These are phyloP conservation scores for Mytilinidion resinicola DNA, from an alignment of 495 filamentous ascomycete genomes.

Conservation along the genomic window DNA sequence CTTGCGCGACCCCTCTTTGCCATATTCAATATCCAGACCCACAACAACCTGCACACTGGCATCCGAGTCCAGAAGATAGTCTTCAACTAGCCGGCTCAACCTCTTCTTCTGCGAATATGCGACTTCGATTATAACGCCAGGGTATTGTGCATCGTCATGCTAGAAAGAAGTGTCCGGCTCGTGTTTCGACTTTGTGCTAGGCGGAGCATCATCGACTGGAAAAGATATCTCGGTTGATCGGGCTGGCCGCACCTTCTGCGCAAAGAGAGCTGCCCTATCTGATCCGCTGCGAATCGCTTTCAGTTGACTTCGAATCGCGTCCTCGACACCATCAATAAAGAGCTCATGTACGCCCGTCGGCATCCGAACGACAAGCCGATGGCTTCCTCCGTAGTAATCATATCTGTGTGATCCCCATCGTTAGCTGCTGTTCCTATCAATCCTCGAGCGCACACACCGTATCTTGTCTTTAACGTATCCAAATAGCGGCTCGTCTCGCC, in stretches of 20 bases:
- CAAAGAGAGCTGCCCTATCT: conserved; percentile 6
- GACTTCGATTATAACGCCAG: conserved; percentile 35
- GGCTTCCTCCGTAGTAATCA: not conserved
- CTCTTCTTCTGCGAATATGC: conserved; percentile 37
- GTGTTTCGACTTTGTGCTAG: conserved; percentile 22
- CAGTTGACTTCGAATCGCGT: not conserved
- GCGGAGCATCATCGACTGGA: conserved; percentile 4
- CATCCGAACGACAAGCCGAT: not conserved
- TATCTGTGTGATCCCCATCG: not conserved
- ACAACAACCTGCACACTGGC: conserved; percentile 2
- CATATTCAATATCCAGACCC: conserved; percentile 2
- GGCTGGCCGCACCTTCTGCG: conserved; percentile 11
- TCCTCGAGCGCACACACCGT: not conserved
- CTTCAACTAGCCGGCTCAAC: conserved; percentile 31
- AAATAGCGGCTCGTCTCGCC: conserved; percentile 6
- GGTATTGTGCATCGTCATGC: conserved; percentile 29
- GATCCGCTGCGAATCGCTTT: conserved; percentile 13
- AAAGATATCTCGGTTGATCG: conserved; percentile 14
- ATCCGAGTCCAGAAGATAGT: conserved; percentile 17
- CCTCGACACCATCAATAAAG: not conserved
- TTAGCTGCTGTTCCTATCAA: not conserved
- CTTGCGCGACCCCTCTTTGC: conserved; percentile 5
- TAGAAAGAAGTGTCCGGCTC: conserved; percentile 34
- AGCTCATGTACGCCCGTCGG: not conserved
- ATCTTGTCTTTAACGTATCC: too few relatives aligned